A percentile compares a stretch with the other conserved stretches of the same genome.
These are phyloP conservation scores for Helicocarpus griseus DNA, from an alignment of 2,329 filamentous ascomycete genomes.

Conservation along the genomic window DNA sequence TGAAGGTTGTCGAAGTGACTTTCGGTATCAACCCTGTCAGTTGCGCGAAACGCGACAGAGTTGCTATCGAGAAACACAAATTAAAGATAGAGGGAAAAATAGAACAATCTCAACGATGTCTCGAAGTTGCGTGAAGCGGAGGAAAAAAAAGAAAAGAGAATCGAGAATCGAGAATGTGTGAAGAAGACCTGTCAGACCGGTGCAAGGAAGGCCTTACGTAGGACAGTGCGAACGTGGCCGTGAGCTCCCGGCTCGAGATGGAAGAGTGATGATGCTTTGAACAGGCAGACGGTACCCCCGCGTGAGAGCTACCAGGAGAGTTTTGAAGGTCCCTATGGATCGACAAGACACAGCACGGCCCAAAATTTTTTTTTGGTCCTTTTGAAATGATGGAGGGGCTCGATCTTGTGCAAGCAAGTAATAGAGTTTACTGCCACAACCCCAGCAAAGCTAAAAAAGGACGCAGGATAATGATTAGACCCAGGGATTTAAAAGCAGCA, in stretches of 20 bases:
- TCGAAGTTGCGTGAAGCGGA: conserved; percentile 5
- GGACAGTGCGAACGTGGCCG: background rate
- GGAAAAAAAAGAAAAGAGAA: conserved; percentile 6
- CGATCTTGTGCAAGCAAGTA: conserved; percentile 1
- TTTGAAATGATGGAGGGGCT: conserved; percentile 2
- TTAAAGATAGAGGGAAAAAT: conserved; percentile 3
- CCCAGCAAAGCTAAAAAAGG: background rate
- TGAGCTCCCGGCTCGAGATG: background rate
- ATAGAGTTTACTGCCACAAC: conserved; percentile 2
- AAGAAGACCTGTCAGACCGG: background rate
- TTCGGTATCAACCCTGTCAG: conserved; percentile 8
- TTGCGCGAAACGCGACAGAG: conserved; percentile 9
- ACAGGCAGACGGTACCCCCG: background rate
- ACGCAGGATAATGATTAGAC: background rate
- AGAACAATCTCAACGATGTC: conserved; percentile 4
- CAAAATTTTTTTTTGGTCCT: conserved; percentile 1
- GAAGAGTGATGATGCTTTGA: conserved; percentile 1
- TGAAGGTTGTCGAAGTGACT: conserved; percentile 14
- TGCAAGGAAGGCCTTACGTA: conserved; percentile 1
- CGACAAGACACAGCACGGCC: conserved; percentile 1
- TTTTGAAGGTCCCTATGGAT: conserved; percentile 3
- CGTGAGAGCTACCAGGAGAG: background rate
- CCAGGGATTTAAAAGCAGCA: conserved; percentile 3
- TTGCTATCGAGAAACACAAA: conserved; percentile 4
- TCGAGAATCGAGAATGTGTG: conserved; percentile 2